Conservation (phyloP, 2,329 filamentous ascomycete genomes). For the Neocucurbitaria cava region DNA sequence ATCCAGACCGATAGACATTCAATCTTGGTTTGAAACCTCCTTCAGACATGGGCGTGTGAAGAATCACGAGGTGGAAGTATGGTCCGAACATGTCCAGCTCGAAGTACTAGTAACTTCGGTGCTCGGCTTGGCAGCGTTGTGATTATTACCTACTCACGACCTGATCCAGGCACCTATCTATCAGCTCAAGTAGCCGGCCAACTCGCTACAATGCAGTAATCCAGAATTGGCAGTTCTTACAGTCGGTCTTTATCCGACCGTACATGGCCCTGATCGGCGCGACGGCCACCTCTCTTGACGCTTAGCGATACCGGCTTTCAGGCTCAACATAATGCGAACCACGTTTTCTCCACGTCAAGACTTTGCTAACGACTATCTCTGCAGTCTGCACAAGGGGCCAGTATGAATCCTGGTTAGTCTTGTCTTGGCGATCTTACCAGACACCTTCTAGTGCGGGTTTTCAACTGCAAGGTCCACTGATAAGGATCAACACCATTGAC, state of each 20-base stretch:
- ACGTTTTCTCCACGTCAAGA: neutral
- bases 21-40: neutral
- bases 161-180: no score
- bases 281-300: neutral
- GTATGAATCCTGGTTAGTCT: neutral
- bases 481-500: slow-evolving; percentile 9
- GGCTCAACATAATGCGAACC: neutral
- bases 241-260: neutral
- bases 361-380: neutral
- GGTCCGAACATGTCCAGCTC: neutral
- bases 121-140: neutral
- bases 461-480: slow-evolving; percentile 14
- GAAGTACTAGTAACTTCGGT: neutral
- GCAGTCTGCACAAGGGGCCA: neutral
- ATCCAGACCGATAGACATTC: no score
- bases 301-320: neutral
- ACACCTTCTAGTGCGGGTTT: slow-evolving; percentile 11
- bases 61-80: neutral
- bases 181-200: no score
- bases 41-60: neutral
- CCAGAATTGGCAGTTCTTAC: neutral
- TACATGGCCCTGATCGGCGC: neutral
- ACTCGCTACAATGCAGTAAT: neutral
- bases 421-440: slow-evolving; percentile 11
- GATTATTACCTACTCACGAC: neutral